Conservation (phyloP, 768 basidiomycete genomes). For the Naematelia aurantialba region DNA sequence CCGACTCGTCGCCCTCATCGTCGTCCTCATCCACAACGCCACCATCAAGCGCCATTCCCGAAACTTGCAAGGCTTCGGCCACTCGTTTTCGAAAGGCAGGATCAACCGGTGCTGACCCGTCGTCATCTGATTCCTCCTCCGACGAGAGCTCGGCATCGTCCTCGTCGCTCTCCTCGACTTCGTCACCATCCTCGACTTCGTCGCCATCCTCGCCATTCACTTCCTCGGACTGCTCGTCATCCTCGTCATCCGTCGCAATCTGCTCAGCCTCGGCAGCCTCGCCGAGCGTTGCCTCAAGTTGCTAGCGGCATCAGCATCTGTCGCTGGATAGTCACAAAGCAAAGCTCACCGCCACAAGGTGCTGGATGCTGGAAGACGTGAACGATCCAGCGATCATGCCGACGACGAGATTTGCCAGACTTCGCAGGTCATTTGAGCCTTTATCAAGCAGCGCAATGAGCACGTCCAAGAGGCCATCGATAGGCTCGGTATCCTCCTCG, state of each 20-base stretch:
- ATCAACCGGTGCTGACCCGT: constrained; percentile 50
- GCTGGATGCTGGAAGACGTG: constrained; percentile 67
- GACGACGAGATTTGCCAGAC: constrained; percentile 75
- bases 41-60: constrained; percentile 50
- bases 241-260: constrained; percentile 14
- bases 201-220: constrained; percentile 50
- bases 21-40: constrained; percentile 61
- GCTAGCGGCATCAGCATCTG: constrained; percentile 55
- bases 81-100: constrained; percentile 63
- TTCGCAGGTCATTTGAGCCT: constrained; percentile 72
- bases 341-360: constrained; percentile 70
- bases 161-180: constrained; percentile 41
- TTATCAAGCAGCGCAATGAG: constrained; percentile 86
- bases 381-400: constrained; percentile 65
- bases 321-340: not conserved
- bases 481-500: constrained; percentile 56
- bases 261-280: constrained; percentile 49
- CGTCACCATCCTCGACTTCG: constrained; percentile 40
- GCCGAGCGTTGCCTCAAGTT: constrained; percentile 68
- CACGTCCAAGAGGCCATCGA: constrained; percentile 82
- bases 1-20: constrained; percentile 62
- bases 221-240: constrained; percentile 11
- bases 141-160: constrained; percentile 38
- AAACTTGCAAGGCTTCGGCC: constrained; percentile 52
- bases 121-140: constrained; percentile 51